phyloP scores from a whole-genome alignment of 768 basidiomycete species.

The Termitomyces sp. region DNA sequence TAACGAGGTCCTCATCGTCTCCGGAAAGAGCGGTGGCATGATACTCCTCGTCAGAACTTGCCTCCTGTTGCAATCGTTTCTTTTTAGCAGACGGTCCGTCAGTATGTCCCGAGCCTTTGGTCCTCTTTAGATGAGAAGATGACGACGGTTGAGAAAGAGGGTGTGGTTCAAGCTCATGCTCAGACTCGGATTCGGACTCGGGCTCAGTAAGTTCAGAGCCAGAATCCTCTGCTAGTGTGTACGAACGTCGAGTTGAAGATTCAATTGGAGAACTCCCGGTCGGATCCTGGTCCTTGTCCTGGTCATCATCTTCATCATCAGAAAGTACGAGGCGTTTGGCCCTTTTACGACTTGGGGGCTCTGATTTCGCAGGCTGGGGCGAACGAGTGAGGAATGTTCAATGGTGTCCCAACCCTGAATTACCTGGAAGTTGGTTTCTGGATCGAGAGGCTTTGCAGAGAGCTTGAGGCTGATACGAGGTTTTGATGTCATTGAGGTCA shows the following conservation, averaged over 20 bases:
- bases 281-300: conserved; percentile 13
- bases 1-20: conserved; percentile 6
- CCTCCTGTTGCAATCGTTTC: conserved; percentile 19
- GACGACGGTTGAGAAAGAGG: conserved; percentile 4
- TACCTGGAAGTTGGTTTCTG: conserved; percentile 19
- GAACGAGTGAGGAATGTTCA: not conserved
- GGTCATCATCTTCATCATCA: conserved; percentile 26
- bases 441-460: conserved; percentile 2
- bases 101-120: conserved; percentile 3
- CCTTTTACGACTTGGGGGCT: conserved; percentile 15
- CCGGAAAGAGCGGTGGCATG: conserved; percentile 6
- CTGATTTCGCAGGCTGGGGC: conserved; percentile 9
- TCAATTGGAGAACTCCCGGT: conserved; percentile 5
- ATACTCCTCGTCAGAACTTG: conserved; percentile 22
- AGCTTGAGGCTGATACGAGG: conserved; percentile 21
- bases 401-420: not conserved
- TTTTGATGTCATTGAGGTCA: conserved; percentile 14
- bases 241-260: conserved; percentile 2
- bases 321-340: conserved; percentile 22
- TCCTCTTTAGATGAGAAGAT: conserved; percentile 1
- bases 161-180: not conserved
- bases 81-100: conserved; percentile 13
- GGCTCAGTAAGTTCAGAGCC: conserved; percentile 5
- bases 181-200: conserved; percentile 5
- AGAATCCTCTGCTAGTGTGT: conserved; percentile 10